Evolutionary conservation across 345 rosid genomes (phyloP).

Genomic region (Jatropha curcas): DNA sequence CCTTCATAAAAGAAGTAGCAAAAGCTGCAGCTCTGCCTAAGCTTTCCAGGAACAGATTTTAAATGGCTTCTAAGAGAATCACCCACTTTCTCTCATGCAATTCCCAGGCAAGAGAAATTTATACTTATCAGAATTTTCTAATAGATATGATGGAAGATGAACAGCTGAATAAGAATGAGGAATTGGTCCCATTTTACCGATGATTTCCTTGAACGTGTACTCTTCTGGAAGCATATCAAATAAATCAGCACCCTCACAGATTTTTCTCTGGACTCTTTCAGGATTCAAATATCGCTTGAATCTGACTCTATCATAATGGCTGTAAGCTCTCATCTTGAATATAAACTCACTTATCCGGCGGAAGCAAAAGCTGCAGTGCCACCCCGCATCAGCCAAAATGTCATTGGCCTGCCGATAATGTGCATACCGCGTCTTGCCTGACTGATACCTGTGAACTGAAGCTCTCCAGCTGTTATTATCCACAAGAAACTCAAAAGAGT

Average conservation of each 20-base stretch:
- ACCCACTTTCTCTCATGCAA: slow-evolving; percentile 59
- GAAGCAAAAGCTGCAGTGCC: slow-evolving; percentile 83
- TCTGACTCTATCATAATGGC: slow-evolving; percentile 71
- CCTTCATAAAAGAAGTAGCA: slow-evolving; percentile 22
- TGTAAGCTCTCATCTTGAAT: slow-evolving; percentile 78
- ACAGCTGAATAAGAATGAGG: slow-evolving; percentile 75
- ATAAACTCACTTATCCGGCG: slow-evolving; percentile 59
- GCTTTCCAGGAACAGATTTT: slow-evolving; percentile 20
- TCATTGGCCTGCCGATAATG: slow-evolving; percentile 70
- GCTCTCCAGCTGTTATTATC: slow-evolving; percentile 89
- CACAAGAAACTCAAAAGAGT: slow-evolving; percentile 77
- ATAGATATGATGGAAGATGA: slow-evolving; percentile 58
- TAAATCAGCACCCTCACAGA: slow-evolving; percentile 64
- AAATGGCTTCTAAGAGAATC: slow-evolving; percentile 12
- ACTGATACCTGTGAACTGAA: slow-evolving; percentile 67
- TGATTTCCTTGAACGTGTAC: slow-evolving; percentile 67
- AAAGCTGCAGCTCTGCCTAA: slow-evolving; percentile 22
- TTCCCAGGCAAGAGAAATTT: slow-evolving; percentile 64
- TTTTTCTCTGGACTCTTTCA: slow-evolving; percentile 60
- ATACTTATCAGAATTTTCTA: slow-evolving; percentile 59
- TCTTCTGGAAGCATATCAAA: slow-evolving; percentile 83
- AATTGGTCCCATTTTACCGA: slow-evolving; percentile 74
- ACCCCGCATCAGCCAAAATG: slow-evolving; percentile 71
- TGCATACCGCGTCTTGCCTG: slow-evolving; percentile 61
- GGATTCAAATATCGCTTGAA: slow-evolving; percentile 59